phyloP scores from a whole-genome alignment of 2,329 filamentous ascomycete genomes.

The Didymella sp. region DNA sequence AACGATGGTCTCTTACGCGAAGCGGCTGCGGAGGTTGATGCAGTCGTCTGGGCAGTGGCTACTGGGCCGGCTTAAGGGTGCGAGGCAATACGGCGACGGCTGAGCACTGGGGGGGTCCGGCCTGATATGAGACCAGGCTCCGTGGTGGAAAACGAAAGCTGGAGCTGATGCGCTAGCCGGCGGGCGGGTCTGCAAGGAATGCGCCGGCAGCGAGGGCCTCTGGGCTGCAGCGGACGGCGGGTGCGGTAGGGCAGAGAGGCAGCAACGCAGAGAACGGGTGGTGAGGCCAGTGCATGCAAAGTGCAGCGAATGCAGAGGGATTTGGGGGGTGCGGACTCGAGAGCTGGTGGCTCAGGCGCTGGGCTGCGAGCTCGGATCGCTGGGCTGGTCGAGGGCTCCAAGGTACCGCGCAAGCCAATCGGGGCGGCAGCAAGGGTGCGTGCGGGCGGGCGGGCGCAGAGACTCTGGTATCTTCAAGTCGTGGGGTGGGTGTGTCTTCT shows the following conservation, averaged over 20 bases:
- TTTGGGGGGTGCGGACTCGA: conserved; percentile 37
- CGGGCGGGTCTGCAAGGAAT: conserved; percentile 27
- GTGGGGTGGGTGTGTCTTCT: conserved; percentile 8
- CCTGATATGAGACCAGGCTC: conserved; percentile 30
- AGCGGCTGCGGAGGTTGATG: conserved; percentile 23
- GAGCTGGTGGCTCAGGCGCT: conserved; percentile 22
- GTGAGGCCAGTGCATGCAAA: conserved; percentile 37
- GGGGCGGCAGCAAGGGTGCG: conserved; percentile 25
- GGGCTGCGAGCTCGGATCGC: conserved; percentile 30
- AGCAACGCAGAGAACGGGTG: conserved; percentile 27
- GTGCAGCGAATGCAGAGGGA: conserved; percentile 23
- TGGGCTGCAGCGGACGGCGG: conserved; percentile 25
- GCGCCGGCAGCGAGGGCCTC: conserved; percentile 34
- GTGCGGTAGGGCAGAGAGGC: conserved; percentile 12
- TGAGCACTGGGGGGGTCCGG: conserved; percentile 24
- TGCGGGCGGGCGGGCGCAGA: conserved; percentile 2
- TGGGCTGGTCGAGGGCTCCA: conserved; percentile 22
- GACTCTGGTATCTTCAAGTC: too few species aligned
- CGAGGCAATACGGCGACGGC: conserved; percentile 23
- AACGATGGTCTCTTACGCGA: conserved; percentile 13
- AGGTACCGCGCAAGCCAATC: conserved; percentile 24
- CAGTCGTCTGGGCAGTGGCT: conserved; percentile 21
- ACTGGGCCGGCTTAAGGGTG: conserved; percentile 19
- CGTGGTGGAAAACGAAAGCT: conserved; percentile 21
- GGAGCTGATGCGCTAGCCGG: conserved; percentile 36